Base-by-base conservation (phyloP, 768 basidiomycete species). In the Hypholoma sublateritium region DNA sequence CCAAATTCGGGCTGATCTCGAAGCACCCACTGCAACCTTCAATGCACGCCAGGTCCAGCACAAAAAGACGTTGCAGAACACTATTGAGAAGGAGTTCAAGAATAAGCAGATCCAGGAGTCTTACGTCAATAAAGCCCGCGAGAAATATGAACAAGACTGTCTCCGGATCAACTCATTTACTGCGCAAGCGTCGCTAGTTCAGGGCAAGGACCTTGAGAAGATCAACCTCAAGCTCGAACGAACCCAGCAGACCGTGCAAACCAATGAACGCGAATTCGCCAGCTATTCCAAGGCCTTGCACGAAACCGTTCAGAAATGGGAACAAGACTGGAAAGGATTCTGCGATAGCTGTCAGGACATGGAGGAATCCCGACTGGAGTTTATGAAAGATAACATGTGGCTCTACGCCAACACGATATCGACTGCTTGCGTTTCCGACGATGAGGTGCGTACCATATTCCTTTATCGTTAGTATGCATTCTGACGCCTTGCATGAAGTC, bases 361-460 rank as follows among this genome's bases (percentile, higher is more conserved):
- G 49, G 97, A 99, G 66, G 95, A 98, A 64, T 88, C 95, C 57
- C 83, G 97, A n/a, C 74, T 95, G 67, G 93, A 95, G 58, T 93
- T 96, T 69, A 87, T 90, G 77, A 98, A 96, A 74, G 93, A 95
- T 68, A 92, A 91, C 62, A 80, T 97, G 72, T 99, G 97, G 96
- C 84, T 86, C 6, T 98, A 93, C 69, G 95, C 97, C 0, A 99
- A 99, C 70, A 88, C 89, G 0, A 88, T 97, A n/a, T 97, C 95
- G 13, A 92, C 90, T 11, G 91, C 95, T 13, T 98, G 97, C 64
- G 95, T 99, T 16, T 77, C 87, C 11, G 97, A 98, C 67, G 97
- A 99, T 64, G 93, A 96, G 85, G 93, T 94, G 65, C 58, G 81
- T 75, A 7, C 41, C 43, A 14, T 32, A 19, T 25, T 17, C 43